Conservation (phyloP, 2,329 filamentous ascomycete genomes). For the Celoporthe dispersa region DNA sequence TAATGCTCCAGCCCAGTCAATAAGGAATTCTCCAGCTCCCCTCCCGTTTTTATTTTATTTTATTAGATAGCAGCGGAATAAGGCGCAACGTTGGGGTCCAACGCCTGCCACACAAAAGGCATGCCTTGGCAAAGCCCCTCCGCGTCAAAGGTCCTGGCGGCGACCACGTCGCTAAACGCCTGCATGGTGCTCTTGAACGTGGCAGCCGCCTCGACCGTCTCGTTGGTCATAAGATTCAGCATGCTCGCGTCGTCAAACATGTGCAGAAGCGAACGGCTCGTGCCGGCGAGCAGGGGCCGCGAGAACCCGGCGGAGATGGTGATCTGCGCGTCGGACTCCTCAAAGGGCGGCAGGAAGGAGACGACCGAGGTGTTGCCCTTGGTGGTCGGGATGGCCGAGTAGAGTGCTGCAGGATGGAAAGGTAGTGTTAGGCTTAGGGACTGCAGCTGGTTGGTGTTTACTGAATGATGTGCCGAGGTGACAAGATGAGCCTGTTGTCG, state of each 20-base stretch:
- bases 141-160: constrained; percentile 45
- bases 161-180: constrained; percentile 43
- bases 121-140: constrained; percentile 50
- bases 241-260: constrained; percentile 46
- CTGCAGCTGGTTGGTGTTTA: constrained; percentile 48
- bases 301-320: constrained; percentile 45
- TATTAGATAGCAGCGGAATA: constrained; percentile 31
- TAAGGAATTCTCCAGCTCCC: not conserved
- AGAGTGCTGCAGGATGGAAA: constrained; percentile 48
- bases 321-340: constrained; percentile 43
- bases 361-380: constrained; percentile 44
- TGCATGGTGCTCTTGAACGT: constrained; percentile 44
- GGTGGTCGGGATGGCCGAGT: constrained; percentile 41
- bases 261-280: constrained; percentile 44
- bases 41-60: not conserved
- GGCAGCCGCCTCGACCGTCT: constrained; percentile 40
- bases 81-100: constrained; percentile 32
- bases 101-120: constrained; percentile 48
- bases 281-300: constrained; percentile 43
- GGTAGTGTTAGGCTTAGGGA: constrained; percentile 44
- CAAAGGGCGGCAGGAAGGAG: constrained; percentile 41
- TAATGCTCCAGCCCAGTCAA: not conserved
- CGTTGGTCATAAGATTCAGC: constrained; percentile 39
- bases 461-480: constrained; percentile 45
- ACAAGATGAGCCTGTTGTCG: constrained; percentile 39